A percentile compares a stretch with the other conserved stretches of the same genome.
Conservation (phyloP, 257 asterid genomes). For the Penstemon davidsonii region DNA sequence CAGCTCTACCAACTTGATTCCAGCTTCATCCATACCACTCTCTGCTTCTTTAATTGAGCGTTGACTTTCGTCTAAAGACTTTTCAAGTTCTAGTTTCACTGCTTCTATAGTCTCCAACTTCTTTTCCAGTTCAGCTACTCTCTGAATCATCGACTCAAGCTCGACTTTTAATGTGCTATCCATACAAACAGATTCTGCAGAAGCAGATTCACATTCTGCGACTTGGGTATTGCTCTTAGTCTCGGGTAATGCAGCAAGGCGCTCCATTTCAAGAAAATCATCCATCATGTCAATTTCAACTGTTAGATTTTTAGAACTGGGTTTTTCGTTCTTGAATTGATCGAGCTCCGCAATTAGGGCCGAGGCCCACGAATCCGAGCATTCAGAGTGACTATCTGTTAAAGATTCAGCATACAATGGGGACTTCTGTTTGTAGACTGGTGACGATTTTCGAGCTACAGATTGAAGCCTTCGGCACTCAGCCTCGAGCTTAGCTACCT, state of each 20-base stretch:
- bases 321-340: slow-evolving; percentile 53
- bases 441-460: slow-evolving; percentile 46
- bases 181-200: slow-evolving; percentile 31
- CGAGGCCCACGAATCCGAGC: slow-evolving; percentile 51
- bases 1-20: slow-evolving; percentile 40
- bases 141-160: slow-evolving; percentile 42
- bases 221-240: slow-evolving; percentile 36
- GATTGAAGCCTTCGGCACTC: slow-evolving; percentile 66
- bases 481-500: slow-evolving; percentile 62
- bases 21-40: slow-evolving; percentile 40
- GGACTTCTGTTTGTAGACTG: slow-evolving; percentile 38
- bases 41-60: slow-evolving; percentile 41
- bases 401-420: slow-evolving; percentile 44
- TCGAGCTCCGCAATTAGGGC: slow-evolving; percentile 55
- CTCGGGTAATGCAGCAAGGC: slow-evolving; percentile 66
- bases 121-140: slow-evolving; percentile 52
- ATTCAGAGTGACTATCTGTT: slow-evolving; percentile 45
- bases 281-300: slow-evolving; percentile 75
- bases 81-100: slow-evolving; percentile 48
- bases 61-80: slow-evolving; percentile 40
- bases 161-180: slow-evolving; percentile 45
- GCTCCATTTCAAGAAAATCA: slow-evolving; percentile 89
- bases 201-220: slow-evolving; percentile 33
- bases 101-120: slow-evolving; percentile 48
- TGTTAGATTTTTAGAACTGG: slow-evolving; percentile 31